phyloP scores from a whole-genome alignment of 176 grass and related monocot genomes.

The Bromus sterilis region DNA sequence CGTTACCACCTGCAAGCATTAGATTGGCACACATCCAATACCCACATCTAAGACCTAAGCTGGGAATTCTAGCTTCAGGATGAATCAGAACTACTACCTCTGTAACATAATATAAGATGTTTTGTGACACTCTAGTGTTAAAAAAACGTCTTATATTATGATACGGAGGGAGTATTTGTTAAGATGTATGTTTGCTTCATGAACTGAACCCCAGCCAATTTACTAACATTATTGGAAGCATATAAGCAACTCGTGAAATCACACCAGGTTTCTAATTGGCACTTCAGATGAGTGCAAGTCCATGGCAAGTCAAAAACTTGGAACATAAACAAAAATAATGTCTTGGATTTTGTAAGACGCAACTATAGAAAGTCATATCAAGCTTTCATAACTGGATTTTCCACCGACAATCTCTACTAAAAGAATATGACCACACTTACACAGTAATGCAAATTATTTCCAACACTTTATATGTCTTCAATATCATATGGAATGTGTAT shows the following conservation, averaged over 20 bases:
- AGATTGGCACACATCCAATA: neutral
- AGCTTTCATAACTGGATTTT: neutral
- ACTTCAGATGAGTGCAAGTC: neutral
- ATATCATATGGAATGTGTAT: neutral
- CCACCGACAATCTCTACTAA: neutral
- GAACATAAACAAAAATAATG: neutral
- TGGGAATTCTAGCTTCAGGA: conserved; percentile 3
- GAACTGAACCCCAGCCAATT: neutral
- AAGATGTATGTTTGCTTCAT: conserved; percentile 1
- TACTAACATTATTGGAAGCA: neutral
- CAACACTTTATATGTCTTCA: neutral
- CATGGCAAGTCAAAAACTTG: neutral
- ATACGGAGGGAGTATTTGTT: too few relatives aligned
- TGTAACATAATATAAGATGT: too few relatives aligned
- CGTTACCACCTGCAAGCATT: neutral
- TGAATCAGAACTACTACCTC: neutral
- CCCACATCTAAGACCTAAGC: neutral
- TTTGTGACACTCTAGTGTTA: too few relatives aligned
- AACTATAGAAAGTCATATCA: neutral
- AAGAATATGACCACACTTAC: neutral
- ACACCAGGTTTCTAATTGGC: neutral
- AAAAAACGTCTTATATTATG: too few relatives aligned
- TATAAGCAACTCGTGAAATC: neutral
- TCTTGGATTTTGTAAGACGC: neutral
- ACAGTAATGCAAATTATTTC: neutral